Conservation (phyloP, 805 yeast species). For the Jamesozyma gamospora region DNA sequence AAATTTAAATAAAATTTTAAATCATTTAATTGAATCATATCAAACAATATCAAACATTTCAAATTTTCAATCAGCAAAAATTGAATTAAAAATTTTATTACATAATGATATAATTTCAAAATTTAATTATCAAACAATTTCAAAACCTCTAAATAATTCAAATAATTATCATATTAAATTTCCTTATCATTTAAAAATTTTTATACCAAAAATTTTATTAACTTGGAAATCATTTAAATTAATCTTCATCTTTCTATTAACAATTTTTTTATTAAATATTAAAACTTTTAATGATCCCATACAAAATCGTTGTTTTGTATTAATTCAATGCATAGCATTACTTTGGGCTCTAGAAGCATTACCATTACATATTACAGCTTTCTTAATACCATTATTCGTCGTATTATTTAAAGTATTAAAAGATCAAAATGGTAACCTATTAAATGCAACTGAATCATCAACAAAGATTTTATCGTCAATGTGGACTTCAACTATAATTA, state of each 20-base stretch:
- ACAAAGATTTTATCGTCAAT: constrained; percentile 63
- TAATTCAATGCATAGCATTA: constrained; percentile 53
- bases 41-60: constrained; percentile 36
- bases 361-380: constrained; percentile 85
- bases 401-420: constrained; percentile 61
- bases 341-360: constrained; percentile 94
- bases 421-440: constrained; percentile 39
- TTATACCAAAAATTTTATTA: constrained; percentile 40
- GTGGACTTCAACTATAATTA: constrained; percentile 94
- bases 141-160: no score
- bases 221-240: constrained; percentile 42
- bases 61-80: constrained; percentile 35
- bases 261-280: constrained; percentile 45
- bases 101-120: constrained; percentile 95
- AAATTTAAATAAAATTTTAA: constrained; percentile 44
- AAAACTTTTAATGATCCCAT: constrained; percentile 53
- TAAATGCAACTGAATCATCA: constrained; percentile 58
- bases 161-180: no score
- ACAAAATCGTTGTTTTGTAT: constrained; percentile 56
- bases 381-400: constrained; percentile 69
- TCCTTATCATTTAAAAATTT: constrained; percentile 15
- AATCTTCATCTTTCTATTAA: constrained; percentile 39
- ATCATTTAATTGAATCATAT: constrained; percentile 42
- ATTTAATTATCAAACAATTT: constrained; percentile 35
- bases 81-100: constrained; percentile 50